phyloP scores from a whole-genome alignment of 2,329 filamentous ascomycete species.

The Parascedosporium putredinis region DNA sequence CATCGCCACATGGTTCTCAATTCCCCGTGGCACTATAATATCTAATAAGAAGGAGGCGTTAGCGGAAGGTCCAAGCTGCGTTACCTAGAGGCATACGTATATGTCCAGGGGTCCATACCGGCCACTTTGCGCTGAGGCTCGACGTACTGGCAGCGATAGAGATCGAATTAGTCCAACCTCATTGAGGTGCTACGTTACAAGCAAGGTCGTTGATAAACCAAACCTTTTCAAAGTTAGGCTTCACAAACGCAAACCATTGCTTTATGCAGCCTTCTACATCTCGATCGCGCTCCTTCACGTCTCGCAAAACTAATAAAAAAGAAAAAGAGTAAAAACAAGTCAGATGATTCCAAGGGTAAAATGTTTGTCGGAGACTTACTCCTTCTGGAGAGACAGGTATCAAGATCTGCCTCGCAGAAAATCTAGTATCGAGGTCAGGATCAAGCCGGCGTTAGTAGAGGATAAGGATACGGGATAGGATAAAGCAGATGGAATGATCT shows the following conservation, averaged over 20 bases:
- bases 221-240: slow-evolving; percentile 85
- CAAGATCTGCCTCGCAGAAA: slow-evolving; percentile 91
- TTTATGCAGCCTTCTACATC: slow-evolving; percentile 95
- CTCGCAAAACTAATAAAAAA: slow-evolving; percentile 57
- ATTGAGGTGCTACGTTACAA: too few relatives aligned
- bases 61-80: too few relatives aligned
- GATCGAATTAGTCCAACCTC: background rate
- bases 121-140: slow-evolving; percentile 84
- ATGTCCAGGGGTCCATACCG: slow-evolving; percentile 37
- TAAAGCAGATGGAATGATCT: background rate
- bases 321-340: background rate
- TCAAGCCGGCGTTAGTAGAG: background rate
- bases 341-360: background rate
- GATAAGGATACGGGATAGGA: too few relatives aligned
- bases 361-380: slow-evolving; percentile 39
- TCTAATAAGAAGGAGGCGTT: slow-evolving; percentile 45
- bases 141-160: slow-evolving; percentile 56
- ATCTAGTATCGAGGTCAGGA: slow-evolving; percentile 43
- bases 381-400: slow-evolving; percentile 83
- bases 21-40: slow-evolving; percentile 87
- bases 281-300: slow-evolving; percentile 79
- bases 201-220: too few relatives aligned
- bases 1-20: slow-evolving; percentile 91
- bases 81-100: too few relatives aligned
- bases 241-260: slow-evolving; percentile 94